Base-by-base conservation (phyloP, 73 alveolate species). In the Chromera velia region DNA sequence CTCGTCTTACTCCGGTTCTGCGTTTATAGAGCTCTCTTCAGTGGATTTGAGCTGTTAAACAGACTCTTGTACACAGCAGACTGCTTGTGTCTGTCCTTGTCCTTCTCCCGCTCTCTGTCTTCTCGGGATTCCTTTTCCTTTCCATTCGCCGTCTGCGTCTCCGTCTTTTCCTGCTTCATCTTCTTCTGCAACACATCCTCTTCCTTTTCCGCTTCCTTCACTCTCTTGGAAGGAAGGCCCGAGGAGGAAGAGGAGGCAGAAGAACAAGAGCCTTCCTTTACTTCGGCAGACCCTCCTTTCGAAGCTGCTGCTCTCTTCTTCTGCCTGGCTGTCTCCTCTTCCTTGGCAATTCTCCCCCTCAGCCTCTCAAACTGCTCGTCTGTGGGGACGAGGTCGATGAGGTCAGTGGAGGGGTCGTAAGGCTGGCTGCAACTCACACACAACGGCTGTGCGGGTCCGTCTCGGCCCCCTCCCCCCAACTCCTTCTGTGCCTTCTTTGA, bases 401-500 rank as follows among this genome's bases (percentile, higher is more conserved):
- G 81, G 81, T 0, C n/a, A n/a, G n/a, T n/a, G n/a, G n/a, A n/a
- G n/a, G n/a, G n/a, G n/a, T n/a, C n/a, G n/a, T n/a, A n/a, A n/a
- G n/a, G n/a, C n/a, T n/a, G n/a, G n/a, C n/a, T n/a, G n/a, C n/a
- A n/a, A n/a, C n/a, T n/a, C n/a, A n/a, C n/a, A n/a, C n/a, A n/a
- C n/a, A n/a, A n/a, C n/a, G n/a, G n/a, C n/a, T n/a, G n/a, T n/a
- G n/a, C n/a, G n/a, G n/a, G n/a, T n/a, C n/a, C n/a, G n/a, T n/a
- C n/a, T n/a, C n/a, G n/a, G n/a, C n/a, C n/a, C n/a, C n/a, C n/a
- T n/a, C n/a, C n/a, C n/a, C n/a, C n/a, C n/a, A 75, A 63, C 67
- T 91, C 94, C 77, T 90, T 80, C 10, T 79, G 69, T 30, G 96
- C 91, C 66, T 88, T 81, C 34, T 77, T 84, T 30, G 96, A 87